Conservation (phyloP, 2,329 filamentous ascomycete species). For the Sclerotinia spermophila region DNA sequence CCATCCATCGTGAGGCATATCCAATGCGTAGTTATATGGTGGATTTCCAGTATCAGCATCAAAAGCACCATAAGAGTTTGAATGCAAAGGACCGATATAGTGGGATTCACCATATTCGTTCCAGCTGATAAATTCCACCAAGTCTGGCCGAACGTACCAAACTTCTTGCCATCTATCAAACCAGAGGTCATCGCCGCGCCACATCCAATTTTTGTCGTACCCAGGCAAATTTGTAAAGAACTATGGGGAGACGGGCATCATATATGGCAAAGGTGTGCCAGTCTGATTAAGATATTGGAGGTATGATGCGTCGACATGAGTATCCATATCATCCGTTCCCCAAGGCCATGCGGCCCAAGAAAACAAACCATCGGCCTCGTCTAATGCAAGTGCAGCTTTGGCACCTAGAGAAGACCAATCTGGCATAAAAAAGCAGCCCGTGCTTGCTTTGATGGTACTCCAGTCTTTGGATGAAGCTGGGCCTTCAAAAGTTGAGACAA, state of each 20-base stretch:
- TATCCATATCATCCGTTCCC: slow-evolving; percentile 24
- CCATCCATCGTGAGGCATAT: slow-evolving; percentile 47
- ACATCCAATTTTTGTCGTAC: slow-evolving; percentile 43
- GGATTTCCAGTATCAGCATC: background rate
- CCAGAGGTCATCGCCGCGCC: slow-evolving; percentile 40
- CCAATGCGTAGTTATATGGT: background rate
- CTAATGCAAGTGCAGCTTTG: slow-evolving; percentile 18
- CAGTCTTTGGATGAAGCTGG: slow-evolving; percentile 14
- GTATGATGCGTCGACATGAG: slow-evolving; percentile 23
- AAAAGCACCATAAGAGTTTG: slow-evolving; percentile 22
- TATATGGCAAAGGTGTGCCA: slow-evolving; percentile 17
- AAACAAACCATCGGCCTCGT: background rate
- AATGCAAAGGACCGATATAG: slow-evolving; percentile 46
- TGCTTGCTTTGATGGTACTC: slow-evolving; percentile 23
- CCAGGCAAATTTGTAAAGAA: slow-evolving; percentile 33
- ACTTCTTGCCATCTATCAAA: slow-evolving; percentile 43
- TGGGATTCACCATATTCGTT: slow-evolving; percentile 52
- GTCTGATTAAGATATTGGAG: slow-evolving; percentile 20
- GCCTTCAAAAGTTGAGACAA: background rate
- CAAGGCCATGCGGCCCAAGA: slow-evolving; percentile 21
- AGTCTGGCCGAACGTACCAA: slow-evolving; percentile 40
- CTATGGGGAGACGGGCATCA: slow-evolving; percentile 38
- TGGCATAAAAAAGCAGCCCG: slow-evolving; percentile 10
- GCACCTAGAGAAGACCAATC: slow-evolving; percentile 24
- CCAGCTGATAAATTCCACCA: slow-evolving; percentile 44